These are phyloP conservation scores for Juglanconis oblonga DNA, from an alignment of 2,329 filamentous ascomycete genomes.

Conservation along the genomic window DNA sequence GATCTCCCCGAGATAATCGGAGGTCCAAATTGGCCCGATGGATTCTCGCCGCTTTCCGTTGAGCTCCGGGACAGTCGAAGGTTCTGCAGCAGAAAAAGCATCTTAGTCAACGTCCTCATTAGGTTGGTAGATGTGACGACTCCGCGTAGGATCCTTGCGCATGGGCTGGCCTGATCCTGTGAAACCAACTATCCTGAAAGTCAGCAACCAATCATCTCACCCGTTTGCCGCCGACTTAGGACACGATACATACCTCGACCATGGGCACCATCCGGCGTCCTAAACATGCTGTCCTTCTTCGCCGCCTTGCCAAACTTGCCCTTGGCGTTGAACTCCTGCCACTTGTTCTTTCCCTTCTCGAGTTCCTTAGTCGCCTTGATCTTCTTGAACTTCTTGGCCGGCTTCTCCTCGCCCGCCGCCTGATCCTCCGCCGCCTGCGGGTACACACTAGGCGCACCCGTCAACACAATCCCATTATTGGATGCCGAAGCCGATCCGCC, in stretches of 20 bases:
- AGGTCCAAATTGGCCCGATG: not conserved
- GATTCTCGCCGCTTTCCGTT: not conserved
- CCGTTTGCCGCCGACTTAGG: not conserved
- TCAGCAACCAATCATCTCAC: constrained; percentile 25
- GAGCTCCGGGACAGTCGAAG: constrained; percentile 15
- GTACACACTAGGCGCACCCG: constrained; percentile 56
- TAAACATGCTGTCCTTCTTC: constrained; percentile 97
- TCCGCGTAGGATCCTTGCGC: constrained; percentile 84
- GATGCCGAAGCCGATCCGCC: constrained; percentile 42
- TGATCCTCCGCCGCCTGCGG: constrained; percentile 61
- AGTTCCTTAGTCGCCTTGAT: constrained; percentile 89
- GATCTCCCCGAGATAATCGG: not conserved
- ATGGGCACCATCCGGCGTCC: constrained; percentile 81
- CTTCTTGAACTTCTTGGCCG: constrained; percentile 79
- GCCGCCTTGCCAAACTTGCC: constrained; percentile 62
- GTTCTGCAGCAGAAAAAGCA: constrained; percentile 24
- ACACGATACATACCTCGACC: constrained; percentile 67
- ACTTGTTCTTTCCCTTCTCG: constrained; percentile 87
- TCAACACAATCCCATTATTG: constrained; percentile 48
- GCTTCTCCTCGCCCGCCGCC: constrained; percentile 66
- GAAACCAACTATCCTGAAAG: constrained; percentile 71
- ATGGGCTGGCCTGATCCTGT: constrained; percentile 93
- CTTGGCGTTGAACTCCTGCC: constrained; percentile 89
- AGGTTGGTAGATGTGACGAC: constrained; percentile 80
- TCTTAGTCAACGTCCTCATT: constrained; percentile 69